Base-by-base conservation (phyloP, 148 eudicot species). In the Nyssa sinensis region DNA sequence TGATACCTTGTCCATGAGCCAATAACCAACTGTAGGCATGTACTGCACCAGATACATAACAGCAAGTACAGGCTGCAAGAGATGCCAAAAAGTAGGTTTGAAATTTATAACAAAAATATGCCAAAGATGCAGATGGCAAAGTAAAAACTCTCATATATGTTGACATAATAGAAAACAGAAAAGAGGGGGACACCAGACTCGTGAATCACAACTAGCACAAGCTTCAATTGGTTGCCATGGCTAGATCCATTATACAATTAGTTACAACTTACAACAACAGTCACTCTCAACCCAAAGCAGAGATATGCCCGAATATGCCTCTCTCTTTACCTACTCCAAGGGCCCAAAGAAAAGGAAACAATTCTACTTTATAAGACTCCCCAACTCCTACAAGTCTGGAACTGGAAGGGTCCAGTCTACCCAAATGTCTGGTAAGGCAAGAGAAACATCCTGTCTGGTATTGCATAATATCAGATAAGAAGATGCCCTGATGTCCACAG, bases 31-130 rank as follows among this genome's bases (percentile, higher is more conserved):
- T 66, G 85, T 81, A 67, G 98, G 98, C 89, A 88, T 86, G 85
- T 95, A 92, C 77, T 92, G 98, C 70, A 88, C 90, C 88, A 95
- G 72, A 77, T 95, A 95, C 94, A 95, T 89, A 75, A 95, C 97
- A 53, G 87, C 94, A 58, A 92, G 91, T 66, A 92, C 97, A 74
- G 98, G 98, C 98, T 95, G 88, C 75, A 85, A 62, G 73, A 78
- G 39, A 74, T 51, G 64, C 58, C 57, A 49, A 49, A 67, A 76
- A 11, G 58, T 67, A 70, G n/a, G 25, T 2, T 44, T 44, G 59
- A 27, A 47, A 64, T 62, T 28, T 8, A 59, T 37, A 62, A 67
- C 59, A 12, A 28, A 32, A 24, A 69, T 61, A 62, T 44, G 21
- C 11, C 4, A 31, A 3, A 62, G 61, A 76, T 31, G 61, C 10